Evolutionary conservation across 345 rosid species (phyloP), one percentile per base, ranked within the genome.

Genomic region (Gossypium stocksii): DNA sequence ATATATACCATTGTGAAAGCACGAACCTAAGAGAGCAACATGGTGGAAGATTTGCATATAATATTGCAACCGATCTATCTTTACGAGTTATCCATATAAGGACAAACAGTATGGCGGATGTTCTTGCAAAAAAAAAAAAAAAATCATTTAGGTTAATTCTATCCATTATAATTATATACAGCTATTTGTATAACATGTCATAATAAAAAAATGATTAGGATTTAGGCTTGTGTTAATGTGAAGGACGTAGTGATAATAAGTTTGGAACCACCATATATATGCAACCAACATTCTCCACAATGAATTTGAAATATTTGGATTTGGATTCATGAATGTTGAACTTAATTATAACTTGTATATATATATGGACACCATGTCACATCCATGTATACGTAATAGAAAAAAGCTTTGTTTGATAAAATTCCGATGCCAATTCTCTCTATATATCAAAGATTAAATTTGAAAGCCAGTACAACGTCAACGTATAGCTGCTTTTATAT

Each of bases 281-380:
- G 41, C 16, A 61, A 61, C 44, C 44, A 61, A 15, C 19, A 23
- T 58, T 58, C 63, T 29, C 12, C 16, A 13, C 34, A 58, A 29
- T 23, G 66, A 61, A 25, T 6, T 61, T 61, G 44, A 61, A 27
- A 27, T 8, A 2, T 61, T 29, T 7, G 66, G 66, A 61, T 61
- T 61, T 15, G 44, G 66, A 61, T 61, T 61, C 66, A 61, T 61
- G 66, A 61, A 61, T 27, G 66, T 27, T 29, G 66, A 61, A 7
- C 43, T 60, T 60, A 25, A 25, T 20, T 58, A 58, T 58, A 58
- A 23, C 38, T 56, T 56, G 25, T 56, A 20, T 56, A 20, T 34
- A 10, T 34, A 34, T 20, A 20, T 20, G 25, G 27, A 56, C 27
- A 9, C 4, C 12, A 7, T 16, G 7, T 20, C 61, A 56, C 27